Evolutionary conservation across 1,284 basidiomycete genomes (phyloP), one percentile per base, ranked within the genome.

Genomic region (Trichosporon sp.): DNA sequence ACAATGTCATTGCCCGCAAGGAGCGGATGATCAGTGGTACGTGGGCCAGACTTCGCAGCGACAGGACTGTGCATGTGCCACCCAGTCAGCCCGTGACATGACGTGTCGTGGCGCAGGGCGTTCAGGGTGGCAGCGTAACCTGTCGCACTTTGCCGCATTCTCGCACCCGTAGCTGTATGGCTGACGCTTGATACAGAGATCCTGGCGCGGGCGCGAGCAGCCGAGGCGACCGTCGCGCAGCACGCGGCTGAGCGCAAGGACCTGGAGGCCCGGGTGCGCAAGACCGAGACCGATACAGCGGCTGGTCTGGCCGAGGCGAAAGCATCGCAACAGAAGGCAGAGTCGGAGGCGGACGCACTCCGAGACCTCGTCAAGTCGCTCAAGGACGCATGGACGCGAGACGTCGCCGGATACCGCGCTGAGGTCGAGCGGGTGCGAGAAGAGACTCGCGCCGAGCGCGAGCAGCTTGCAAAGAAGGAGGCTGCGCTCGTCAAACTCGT

Each of bases 1-100:
- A 78, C 59, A 78, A 78, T 49, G 74, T 79, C 21, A 75, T 80
- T 27, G 65, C 69, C 2, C 62, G 79, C 31, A 78, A 78, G 58
- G 78, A 81, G 63, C 69, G 78, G 0, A 63, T 79, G 25, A 65
- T 79, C 14, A 69, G 75, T 59, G 78, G 78, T 76, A 19, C 59
- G 71, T 66, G 10, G n/a, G n/a, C n/a, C n/a, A n/a, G n/a, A n/a
- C n/a, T n/a, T n/a, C n/a, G n/a, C n/a, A n/a, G n/a, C n/a, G n/a
- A n/a, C n/a, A n/a, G n/a, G n/a, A n/a, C n/a, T n/a, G n/a, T n/a
- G 4, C 16, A 19, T 21, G 0, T 36, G 5, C 46, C 8, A 23
- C 25, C n/a, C 33, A 7, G 44, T 4, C 49, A 31, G 16, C 16
- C 7, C 25, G 13, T 34, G 33, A 34, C 49, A 54, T 54, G 49